Evolutionary conservation across 805 yeast genomes (phyloP).

Genomic region (Ogataea populi-albae): DNA sequence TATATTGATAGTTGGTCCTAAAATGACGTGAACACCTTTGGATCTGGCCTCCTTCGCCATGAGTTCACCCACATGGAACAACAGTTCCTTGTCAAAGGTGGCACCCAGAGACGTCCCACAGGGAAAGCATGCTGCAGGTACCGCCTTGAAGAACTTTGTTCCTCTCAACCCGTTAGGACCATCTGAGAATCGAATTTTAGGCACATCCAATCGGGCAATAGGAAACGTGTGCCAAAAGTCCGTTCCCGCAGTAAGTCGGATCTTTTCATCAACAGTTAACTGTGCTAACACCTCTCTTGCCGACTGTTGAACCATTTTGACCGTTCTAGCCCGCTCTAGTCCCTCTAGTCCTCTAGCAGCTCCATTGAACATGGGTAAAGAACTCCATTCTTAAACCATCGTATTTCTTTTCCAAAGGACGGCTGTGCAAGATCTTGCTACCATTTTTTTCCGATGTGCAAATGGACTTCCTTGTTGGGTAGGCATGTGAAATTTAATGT

Average conservation of each 20-base stretch:
- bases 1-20: conserved; percentile 39
- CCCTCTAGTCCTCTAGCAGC: too few species aligned
- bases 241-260: conserved; percentile 2
- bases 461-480: too few species aligned
- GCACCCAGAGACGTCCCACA: conserved; percentile 47
- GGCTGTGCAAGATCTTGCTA: too few species aligned
- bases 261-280: not conserved
- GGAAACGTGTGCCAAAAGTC: conserved; percentile 42
- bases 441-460: too few species aligned
- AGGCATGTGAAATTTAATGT: too few species aligned
- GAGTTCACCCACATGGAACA: conserved; percentile 38
- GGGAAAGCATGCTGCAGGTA: conserved; percentile 44
- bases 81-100: conserved; percentile 40
- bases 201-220: conserved; percentile 35
- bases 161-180: conserved; percentile 52
- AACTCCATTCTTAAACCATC: too few species aligned
- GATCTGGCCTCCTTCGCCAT: conserved; percentile 43
- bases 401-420: too few species aligned
- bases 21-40: conserved; percentile 41
- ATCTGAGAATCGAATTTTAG: conserved; percentile 37
- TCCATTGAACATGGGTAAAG: too few species aligned
- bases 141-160: conserved; percentile 37
- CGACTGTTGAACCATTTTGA: too few species aligned
- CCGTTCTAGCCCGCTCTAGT: too few species aligned
- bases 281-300: not conserved